Base-by-base conservation (phyloP, 2,329 filamentous ascomycete species). In the Ophiosphaerella korrae region DNA sequence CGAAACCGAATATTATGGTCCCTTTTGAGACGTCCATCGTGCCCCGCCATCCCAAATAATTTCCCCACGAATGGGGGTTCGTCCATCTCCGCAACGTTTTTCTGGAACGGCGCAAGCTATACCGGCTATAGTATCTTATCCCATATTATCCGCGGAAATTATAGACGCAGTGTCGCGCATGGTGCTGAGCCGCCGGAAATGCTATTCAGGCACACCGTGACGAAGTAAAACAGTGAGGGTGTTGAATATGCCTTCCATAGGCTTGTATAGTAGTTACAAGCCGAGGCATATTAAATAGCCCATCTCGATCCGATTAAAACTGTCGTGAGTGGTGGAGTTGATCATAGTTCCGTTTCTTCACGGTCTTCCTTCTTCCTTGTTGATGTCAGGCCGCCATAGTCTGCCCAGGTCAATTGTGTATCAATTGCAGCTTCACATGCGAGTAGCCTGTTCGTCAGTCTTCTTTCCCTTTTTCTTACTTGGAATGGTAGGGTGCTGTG, bases 351-450 rank as follows among this genome's bases (percentile, higher is more conserved):
- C n/a, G 48, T 43, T 43, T 68, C 64, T n/a, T 65, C 53, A 18
- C 48, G 45, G 12, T 50, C 56, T 8, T 32, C 33, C 16, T 49
- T 47, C n/a, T 50, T 58, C 46, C 53, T 49, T 1, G 68, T 62
- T 14, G 77, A 80, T 26, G 78, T 65, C 24, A 81, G 62, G 3
- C 75, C 77, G 7, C 75, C 73, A 42, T 72, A 78, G 9, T 71
- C 77, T 8, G 73, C 72, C 55, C 71, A 74, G 8, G 64, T 70
- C 14, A 82, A 21, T 72, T 77, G 45, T 62, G 56, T 57, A 6
- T 66, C 64, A 13, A 67, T 56, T 1, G 67, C 68, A 43, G 68
- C 68, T 13, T 69, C 48, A 42, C 69, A 69, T 5, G 67, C 69
- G 9, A 72, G 45, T 6, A 52, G 43, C 9, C 42, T 38, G 42